Evolutionary conservation across 495 filamentous ascomycete genomes (phyloP).

Genomic region (Massariosphaeria phaeospora): DNA sequence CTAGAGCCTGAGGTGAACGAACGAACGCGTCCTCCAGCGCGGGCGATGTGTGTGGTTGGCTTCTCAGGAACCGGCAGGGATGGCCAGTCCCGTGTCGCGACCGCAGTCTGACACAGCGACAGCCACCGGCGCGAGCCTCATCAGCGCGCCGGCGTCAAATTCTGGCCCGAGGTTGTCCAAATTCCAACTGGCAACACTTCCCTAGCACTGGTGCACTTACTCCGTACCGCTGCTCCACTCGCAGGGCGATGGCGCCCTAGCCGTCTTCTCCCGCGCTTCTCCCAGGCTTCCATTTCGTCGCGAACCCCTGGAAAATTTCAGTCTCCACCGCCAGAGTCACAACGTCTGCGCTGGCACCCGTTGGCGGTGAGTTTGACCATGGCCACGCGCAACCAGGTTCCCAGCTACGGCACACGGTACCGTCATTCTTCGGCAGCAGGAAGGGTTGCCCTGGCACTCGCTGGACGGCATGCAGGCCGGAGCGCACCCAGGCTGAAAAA

Average conservation of each 20-base stretch:
- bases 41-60: constrained; percentile 4
- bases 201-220: neutral
- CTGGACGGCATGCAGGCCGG: neutral
- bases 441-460: neutral
- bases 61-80: constrained; percentile 31
- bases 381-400: neutral
- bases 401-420: neutral
- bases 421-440: neutral
- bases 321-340: neutral
- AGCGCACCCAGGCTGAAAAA: constrained; percentile 11
- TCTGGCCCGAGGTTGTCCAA: constrained; percentile 8
- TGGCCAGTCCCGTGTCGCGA: constrained; percentile 18
- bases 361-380: constrained; percentile 11
- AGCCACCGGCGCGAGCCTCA: constrained; percentile 20
- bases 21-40: constrained; percentile 9
- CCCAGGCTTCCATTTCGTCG: constrained; percentile 21
- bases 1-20: too few species aligned
- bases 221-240: too few species aligned
- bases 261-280: constrained; percentile 32
- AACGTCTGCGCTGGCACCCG: neutral
- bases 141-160: neutral
- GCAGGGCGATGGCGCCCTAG: constrained; percentile 6
- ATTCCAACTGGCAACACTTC: constrained; percentile 4
- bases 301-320: too few species aligned
- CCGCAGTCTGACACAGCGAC: constrained; percentile 19